Conservation (phyloP, 2,329 filamentous ascomycete species). For the Epichloe glyceriae region DNA sequence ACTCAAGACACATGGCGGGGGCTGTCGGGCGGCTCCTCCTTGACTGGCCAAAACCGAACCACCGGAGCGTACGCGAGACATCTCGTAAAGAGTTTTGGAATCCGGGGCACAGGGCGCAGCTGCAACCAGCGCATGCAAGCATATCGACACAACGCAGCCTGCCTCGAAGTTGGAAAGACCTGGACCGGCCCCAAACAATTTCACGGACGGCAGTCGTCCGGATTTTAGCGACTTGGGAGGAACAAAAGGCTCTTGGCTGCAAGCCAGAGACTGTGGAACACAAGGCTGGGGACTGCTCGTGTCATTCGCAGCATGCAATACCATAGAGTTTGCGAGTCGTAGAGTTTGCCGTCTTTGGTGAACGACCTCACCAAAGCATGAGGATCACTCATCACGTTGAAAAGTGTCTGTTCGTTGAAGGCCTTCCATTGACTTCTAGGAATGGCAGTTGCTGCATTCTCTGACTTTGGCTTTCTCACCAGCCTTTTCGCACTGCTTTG, state of each 20-base stretch:
- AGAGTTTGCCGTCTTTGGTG: slow-evolving; percentile 34
- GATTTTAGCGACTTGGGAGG: slow-evolving; percentile 34
- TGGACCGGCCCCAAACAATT: slow-evolving; percentile 2
- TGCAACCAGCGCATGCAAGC: slow-evolving; percentile 49
- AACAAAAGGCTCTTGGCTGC: slow-evolving; percentile 45
- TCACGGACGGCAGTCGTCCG: slow-evolving; percentile 18
- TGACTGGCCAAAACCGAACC: slow-evolving; percentile 36
- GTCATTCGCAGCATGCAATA: slow-evolving; percentile 50
- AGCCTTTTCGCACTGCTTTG: slow-evolving; percentile 6
- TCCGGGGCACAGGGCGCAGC: slow-evolving; percentile 38
- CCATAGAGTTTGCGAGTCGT: slow-evolving; percentile 50
- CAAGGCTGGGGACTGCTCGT: slow-evolving; percentile 40
- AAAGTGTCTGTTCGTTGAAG: slow-evolving; percentile 52
- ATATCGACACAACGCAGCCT: slow-evolving; percentile 43
- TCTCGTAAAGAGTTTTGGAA: slow-evolving; percentile 37
- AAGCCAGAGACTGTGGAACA: slow-evolving; percentile 53
- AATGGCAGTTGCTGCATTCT: not conserved
- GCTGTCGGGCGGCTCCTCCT: slow-evolving; percentile 32
- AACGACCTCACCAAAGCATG: slow-evolving; percentile 44
- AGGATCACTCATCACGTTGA: slow-evolving; percentile 48
- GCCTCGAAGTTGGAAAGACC: slow-evolving; percentile 32
- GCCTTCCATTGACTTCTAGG: slow-evolving; percentile 37
- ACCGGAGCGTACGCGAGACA: slow-evolving; percentile 46
- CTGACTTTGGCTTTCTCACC: slow-evolving; percentile 1
- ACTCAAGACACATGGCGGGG: slow-evolving; percentile 40